These are phyloP conservation scores for Ceratobasidium sp. DNA, from an alignment of 1,284 basidiomycete species.

Conservation along the genomic window DNA sequence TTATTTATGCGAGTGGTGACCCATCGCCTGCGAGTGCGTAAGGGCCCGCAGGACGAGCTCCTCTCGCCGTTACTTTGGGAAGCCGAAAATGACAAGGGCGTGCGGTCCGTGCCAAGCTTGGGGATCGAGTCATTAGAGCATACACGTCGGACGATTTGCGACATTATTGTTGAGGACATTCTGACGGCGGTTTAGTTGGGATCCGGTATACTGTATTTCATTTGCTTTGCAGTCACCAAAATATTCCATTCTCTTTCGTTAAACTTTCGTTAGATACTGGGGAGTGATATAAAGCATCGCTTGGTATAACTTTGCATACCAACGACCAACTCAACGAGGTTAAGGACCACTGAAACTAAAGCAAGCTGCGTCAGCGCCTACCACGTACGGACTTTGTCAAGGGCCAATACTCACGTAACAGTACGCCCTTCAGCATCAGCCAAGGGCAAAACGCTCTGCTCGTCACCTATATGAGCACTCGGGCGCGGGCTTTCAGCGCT, in stretches of 20 bases:
- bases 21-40: conserved; percentile 31
- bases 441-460: not conserved
- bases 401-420: not conserved
- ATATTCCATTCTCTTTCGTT: conserved; percentile 1
- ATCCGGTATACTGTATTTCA: not conserved
- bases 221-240: not conserved
- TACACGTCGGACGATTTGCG: conserved; percentile 38
- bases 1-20: conserved; percentile 36
- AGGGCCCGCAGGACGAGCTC: conserved; percentile 29
- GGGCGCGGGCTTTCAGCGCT: not conserved
- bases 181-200: conserved; percentile 22
- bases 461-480: too few species aligned
- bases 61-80: conserved; percentile 36
- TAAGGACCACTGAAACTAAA: conserved; percentile 1
- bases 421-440: conserved; percentile 6
- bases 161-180: conserved; percentile 40
- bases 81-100: conserved; percentile 21
- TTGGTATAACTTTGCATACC: not conserved
- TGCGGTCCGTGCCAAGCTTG: conserved; percentile 28
- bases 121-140: conserved; percentile 27
- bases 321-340: not conserved
- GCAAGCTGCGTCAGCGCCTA: not conserved
- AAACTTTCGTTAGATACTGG: not conserved
- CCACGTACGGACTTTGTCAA: not conserved
- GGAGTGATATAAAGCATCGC: too few species aligned